Percentiles rank a stretch among this genome's conserved stretches.
Conservation (phyloP, 768 basidiomycete species). For the Leccinum disarticulatum region DNA sequence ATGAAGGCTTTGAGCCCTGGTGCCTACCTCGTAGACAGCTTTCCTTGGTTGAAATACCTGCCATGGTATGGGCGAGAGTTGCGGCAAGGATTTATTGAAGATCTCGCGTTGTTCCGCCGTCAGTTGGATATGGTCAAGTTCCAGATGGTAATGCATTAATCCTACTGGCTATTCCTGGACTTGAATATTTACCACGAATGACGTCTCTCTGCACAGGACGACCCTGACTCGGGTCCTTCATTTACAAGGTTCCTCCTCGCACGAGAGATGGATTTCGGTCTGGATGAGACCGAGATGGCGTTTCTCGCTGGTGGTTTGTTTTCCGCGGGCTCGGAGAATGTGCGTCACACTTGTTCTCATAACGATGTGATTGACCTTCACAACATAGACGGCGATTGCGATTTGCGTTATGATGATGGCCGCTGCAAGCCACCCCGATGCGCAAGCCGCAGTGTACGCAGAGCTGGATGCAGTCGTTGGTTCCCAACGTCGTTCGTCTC, state of each 20-base stretch:
- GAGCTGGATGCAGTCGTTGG: constrained; percentile 53
- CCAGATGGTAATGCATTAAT: constrained; percentile 39
- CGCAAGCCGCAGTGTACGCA: constrained; percentile 47
- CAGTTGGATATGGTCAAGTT: constrained; percentile 44
- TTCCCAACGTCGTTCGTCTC: constrained; percentile 16
- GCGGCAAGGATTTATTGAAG: constrained; percentile 48
- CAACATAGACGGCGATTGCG: constrained; percentile 42
- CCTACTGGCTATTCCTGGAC: background rate
- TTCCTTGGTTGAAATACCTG: constrained; percentile 40
- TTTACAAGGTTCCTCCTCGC: constrained; percentile 56
- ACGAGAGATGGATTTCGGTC: constrained; percentile 47
- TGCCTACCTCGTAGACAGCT: constrained; percentile 34
- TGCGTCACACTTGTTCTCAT: constrained; percentile 8
- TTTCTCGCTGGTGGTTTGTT: constrained; percentile 63
- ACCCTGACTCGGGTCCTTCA: constrained; percentile 34
- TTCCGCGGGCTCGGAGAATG: constrained; percentile 55
- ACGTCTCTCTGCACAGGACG: constrained; percentile 10
- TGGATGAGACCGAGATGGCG: constrained; percentile 51
- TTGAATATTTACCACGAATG: background rate
- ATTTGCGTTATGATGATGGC: constrained; percentile 50
- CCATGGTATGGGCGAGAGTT: constrained; percentile 59
- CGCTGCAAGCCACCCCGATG: constrained; percentile 47
- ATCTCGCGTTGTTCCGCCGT: constrained; percentile 45
- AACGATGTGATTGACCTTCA: background rate
- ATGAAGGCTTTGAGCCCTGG: constrained; percentile 27